Conservation (phyloP, 495 filamentous ascomycete genomes). For the Penicillium canescens region DNA sequence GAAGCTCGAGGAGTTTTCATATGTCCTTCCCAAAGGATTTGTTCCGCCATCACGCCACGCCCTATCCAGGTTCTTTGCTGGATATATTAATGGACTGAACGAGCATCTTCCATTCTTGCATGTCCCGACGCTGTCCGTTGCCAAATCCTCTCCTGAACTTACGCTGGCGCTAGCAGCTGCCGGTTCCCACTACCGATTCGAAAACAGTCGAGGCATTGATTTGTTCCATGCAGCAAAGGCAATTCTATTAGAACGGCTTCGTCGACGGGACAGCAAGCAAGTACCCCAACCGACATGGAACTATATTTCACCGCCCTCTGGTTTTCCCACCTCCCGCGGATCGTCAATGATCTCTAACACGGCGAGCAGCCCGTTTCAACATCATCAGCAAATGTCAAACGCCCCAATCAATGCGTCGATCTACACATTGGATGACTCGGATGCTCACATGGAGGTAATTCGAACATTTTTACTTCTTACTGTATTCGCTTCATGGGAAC, state of each 20-base stretch:
- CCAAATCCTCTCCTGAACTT: conserved; percentile 45
- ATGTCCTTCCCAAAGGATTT: conserved; percentile 66
- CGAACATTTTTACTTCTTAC: conserved; percentile 49
- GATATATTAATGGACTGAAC: conserved; percentile 50
- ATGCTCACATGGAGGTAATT: conserved; percentile 53
- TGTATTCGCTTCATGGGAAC: conserved; percentile 55
- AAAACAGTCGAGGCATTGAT: conserved; percentile 64
- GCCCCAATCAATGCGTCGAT: conserved; percentile 33
- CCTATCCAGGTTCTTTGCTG: conserved; percentile 48
- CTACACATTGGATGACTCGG: conserved; percentile 44
- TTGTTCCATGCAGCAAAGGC: conserved; percentile 66
- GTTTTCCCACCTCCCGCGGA: conserved; percentile 40
- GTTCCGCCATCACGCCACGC: conserved; percentile 54
- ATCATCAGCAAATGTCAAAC: conserved; percentile 32
- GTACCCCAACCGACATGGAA: conserved; percentile 46
- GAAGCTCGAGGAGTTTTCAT: conserved; percentile 65
- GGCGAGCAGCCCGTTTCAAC: conserved; percentile 42
- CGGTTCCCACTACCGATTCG: conserved; percentile 59
- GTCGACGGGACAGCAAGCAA: conserved; percentile 46
- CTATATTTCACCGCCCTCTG: conserved; percentile 38
- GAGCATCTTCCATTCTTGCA: conserved; percentile 53
- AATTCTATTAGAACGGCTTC: conserved; percentile 47
- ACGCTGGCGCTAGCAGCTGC: conserved; percentile 49
- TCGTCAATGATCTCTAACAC: conserved; percentile 42
- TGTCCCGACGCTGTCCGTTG: conserved; percentile 47